Conservation (phyloP, 1,284 basidiomycete genomes). For the Leccinum griseonigrum region DNA sequence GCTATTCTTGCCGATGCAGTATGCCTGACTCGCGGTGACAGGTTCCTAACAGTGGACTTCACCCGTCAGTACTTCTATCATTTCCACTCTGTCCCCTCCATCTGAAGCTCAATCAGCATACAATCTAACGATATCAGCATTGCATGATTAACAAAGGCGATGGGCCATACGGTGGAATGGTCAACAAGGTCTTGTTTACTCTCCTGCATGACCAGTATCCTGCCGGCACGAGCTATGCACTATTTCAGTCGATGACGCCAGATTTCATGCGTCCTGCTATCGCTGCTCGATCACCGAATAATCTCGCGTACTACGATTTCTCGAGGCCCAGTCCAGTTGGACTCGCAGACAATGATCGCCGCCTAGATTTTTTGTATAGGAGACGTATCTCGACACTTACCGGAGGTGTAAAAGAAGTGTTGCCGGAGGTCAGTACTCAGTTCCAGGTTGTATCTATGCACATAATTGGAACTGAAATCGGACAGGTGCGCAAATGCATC, state of each 20-base stretch:
- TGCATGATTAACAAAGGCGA: slow-evolving; percentile 61
- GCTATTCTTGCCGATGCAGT: slow-evolving; percentile 85
- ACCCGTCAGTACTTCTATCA: slow-evolving; percentile 48
- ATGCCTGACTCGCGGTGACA: slow-evolving; percentile 67
- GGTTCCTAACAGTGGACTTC: slow-evolving; percentile 78
- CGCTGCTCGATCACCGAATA: slow-evolving; percentile 8
- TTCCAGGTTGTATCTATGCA: background rate
- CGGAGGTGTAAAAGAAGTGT: slow-evolving; percentile 3
- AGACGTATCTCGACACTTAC: slow-evolving; percentile 23
- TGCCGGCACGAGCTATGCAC: slow-evolving; percentile 54
- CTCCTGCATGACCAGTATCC: slow-evolving; percentile 70
- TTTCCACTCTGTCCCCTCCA: background rate
- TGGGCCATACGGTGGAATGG: slow-evolving; percentile 70
- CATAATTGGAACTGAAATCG: background rate
- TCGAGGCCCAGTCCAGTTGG: slow-evolving; percentile 8
- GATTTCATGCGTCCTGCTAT: slow-evolving; percentile 27
- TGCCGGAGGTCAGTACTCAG: slow-evolving; percentile 24
- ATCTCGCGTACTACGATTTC: slow-evolving; percentile 25
- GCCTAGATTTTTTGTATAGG: slow-evolving; percentile 9
- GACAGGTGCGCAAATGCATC: slow-evolving; percentile 14
- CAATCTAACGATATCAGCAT: slow-evolving; percentile 75
- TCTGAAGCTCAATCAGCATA: slow-evolving; percentile 42
- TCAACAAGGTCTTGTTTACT: slow-evolving; percentile 70
- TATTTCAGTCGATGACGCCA: slow-evolving; percentile 65
- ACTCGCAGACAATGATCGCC: background rate